Conservation (phyloP, 164 flowering plant genomes). For the Paratinospora sagittata region DNA sequence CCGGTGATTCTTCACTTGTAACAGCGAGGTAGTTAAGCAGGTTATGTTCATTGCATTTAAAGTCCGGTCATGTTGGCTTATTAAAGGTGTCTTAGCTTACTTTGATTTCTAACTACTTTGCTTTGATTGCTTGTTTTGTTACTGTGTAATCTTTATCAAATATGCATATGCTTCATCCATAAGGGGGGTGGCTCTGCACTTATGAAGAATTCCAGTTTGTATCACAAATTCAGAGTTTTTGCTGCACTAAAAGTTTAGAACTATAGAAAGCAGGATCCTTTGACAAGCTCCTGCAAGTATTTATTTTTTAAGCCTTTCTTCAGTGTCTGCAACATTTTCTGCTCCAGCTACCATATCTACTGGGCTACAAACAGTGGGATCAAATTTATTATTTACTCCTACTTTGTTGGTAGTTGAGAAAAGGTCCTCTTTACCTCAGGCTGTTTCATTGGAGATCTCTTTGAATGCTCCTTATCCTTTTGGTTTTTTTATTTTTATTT, state of each 20-base stretch:
- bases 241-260: neutral
- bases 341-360: neutral
- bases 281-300: neutral
- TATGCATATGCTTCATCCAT: neutral
- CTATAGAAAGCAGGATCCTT: neutral
- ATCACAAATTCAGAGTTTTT: neutral
- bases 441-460: too few species aligned
- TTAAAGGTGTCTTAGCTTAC: neutral
- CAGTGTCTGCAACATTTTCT: neutral
- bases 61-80: neutral
- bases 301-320: neutral
- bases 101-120: neutral
- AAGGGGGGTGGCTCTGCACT: neutral
- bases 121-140: neutral
- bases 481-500: too few species aligned
- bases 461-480: too few species aligned
- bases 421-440: too few species aligned
- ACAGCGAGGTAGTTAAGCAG: conserved; percentile 50
- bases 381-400: neutral
- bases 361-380: neutral
- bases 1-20: conserved; percentile 81
- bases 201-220: neutral
- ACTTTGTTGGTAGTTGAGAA: too few species aligned
- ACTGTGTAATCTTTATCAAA: neutral
- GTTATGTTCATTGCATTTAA: neutral